Percentiles rank a stretch among this genome's conserved stretches.
These are phyloP conservation scores for Pterulicium gracile DNA, from an alignment of 1,284 basidiomycete species.

Conservation along the genomic window DNA sequence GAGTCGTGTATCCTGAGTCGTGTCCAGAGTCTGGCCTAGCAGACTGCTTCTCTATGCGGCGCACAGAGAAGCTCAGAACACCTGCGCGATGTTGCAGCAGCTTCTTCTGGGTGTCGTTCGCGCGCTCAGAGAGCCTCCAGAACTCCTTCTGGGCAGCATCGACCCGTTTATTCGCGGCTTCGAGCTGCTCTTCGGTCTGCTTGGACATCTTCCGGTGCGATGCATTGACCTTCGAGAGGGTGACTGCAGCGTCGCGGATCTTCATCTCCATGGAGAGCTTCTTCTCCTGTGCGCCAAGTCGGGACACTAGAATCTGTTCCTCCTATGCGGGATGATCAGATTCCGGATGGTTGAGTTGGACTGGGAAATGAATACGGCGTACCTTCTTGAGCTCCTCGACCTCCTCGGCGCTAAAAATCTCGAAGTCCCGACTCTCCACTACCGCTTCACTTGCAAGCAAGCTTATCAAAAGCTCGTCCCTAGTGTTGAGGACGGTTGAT, in stretches of 20 bases:
- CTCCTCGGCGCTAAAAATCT: slow-evolving; percentile 73
- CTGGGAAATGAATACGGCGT: slow-evolving; percentile 14
- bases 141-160: slow-evolving; percentile 59
- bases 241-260: slow-evolving; percentile 70
- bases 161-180: slow-evolving; percentile 55
- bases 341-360: neutral
- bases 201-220: slow-evolving; percentile 49
- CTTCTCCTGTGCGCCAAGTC: slow-evolving; percentile 50
- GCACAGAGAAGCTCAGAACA: slow-evolving; percentile 62
- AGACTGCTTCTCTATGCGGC: slow-evolving; percentile 53
- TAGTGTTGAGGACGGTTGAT: slow-evolving; percentile 27
- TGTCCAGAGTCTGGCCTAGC: slow-evolving; percentile 22
- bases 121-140: slow-evolving; percentile 50
- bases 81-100: slow-evolving; percentile 70
- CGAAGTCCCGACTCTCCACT: slow-evolving; percentile 66
- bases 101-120: slow-evolving; percentile 45
- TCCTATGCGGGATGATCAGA: slow-evolving; percentile 34
- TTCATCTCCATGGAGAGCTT: slow-evolving; percentile 69
- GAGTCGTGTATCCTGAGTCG: slow-evolving; percentile 42
- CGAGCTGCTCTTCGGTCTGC: slow-evolving; percentile 62
- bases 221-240: slow-evolving; percentile 56
- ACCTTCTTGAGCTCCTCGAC: slow-evolving; percentile 90
- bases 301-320: slow-evolving; percentile 51
- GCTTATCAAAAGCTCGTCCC: slow-evolving; percentile 75
- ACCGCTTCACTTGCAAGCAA: slow-evolving; percentile 82